These are phyloP conservation scores for Diaporthe amygdali DNA, from an alignment of 2,329 filamentous ascomycete species.

Conservation along the genomic window DNA sequence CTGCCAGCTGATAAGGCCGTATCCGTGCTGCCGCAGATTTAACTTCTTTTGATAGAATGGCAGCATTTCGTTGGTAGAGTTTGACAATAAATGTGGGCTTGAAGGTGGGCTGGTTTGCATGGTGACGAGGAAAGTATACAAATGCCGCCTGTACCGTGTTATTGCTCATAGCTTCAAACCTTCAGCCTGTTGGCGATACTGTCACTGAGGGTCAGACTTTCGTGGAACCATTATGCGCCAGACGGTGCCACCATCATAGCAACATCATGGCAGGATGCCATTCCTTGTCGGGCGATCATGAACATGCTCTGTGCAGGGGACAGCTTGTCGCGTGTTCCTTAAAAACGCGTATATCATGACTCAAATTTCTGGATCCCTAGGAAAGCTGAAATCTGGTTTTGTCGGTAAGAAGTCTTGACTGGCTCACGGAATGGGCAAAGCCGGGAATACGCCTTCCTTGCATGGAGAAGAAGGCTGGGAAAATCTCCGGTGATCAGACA, in stretches of 20 bases:
- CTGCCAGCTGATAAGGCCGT: constrained; percentile 1
- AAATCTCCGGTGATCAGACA: not conserved
- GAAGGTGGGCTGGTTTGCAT: not conserved
- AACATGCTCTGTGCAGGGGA: not conserved
- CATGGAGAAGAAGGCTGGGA: not conserved
- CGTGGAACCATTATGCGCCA: not conserved
- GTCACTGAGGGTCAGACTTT: not conserved
- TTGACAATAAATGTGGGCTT: not conserved
- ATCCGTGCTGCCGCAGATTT: not conserved
- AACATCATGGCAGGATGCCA: not conserved
- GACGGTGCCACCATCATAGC: not conserved
- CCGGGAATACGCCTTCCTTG: not conserved
- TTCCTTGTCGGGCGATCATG: not conserved
- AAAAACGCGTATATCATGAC: not conserved
- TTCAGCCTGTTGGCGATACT: not conserved
- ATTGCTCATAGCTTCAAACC: not conserved
- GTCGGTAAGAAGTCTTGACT: not conserved
- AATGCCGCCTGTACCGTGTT: not conserved
- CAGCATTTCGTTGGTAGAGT: not conserved
- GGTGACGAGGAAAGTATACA: not conserved
- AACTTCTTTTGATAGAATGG: not conserved
- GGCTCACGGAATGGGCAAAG: not conserved
- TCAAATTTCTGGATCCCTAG: not conserved
- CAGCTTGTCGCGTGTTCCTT: not conserved
- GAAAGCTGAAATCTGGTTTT: not conserved